Evolutionary conservation across 2,329 filamentous ascomycete species (phyloP), one percentile per base, ranked within the genome.

Genomic region (Pseudogymnoascus sp.): DNA sequence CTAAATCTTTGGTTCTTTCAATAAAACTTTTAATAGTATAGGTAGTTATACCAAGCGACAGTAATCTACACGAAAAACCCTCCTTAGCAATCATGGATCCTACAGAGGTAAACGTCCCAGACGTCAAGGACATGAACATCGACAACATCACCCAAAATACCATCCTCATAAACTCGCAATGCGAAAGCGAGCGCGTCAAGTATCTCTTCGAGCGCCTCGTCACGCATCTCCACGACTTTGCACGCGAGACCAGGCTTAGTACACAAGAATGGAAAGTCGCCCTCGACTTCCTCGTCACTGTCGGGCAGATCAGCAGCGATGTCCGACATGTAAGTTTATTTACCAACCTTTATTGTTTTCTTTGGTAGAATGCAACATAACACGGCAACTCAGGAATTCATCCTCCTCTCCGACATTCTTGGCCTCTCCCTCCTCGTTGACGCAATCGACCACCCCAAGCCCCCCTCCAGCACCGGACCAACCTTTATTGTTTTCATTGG

Each of bases 391-490:
- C 67, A 86, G 81, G 88, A 92, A 80, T 92, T 90, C 78, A 92
- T 93, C 74, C 84, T 93, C 39, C 85, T 93, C 66, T 90, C 87
- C 67, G 90, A 26, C 23, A 6, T 26, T 3, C 23, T 26, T 6
- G 23, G 23, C 23, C 23, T 26, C 23, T 26, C 23, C 21, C 82
- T 92, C 64, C 83, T 94, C 3, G 86, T 94, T 67, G 90, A 94
- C 76, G 84, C 81, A 68, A 92, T 94, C 78, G 88, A 92, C 77
- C 89, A 93, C 76, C 90, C 90, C 26, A 93, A 91, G 72, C 89
- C 88, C 0, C 71, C 83, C 0, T 74, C 78, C 45, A 81, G 81
- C 29, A 94, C 90, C 26, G 89, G n/a, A n/a, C n/a, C n/a, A n/a
- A n/a, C n/a, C n/a, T n/a, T n/a, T n/a, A n/a, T n/a, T n/a, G n/a